These are phyloP conservation scores for Arthrobotrys sphaeroides DNA, from an alignment of 2,329 filamentous ascomycete species.

Conservation along the genomic window DNA sequence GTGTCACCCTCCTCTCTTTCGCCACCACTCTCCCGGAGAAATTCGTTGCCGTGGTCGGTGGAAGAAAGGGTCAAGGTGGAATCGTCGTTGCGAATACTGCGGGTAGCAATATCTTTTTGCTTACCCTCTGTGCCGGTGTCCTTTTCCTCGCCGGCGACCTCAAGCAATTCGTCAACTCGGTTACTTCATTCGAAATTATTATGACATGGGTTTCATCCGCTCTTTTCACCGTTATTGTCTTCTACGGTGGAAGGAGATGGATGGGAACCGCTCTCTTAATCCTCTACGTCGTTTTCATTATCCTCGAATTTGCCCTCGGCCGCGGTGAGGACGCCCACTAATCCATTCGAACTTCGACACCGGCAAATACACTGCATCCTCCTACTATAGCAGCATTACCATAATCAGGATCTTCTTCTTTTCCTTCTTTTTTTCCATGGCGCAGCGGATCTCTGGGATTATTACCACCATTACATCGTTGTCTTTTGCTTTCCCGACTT, in stretches of 20 bases:
- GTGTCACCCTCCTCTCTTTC: constrained; percentile 65
- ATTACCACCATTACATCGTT: constrained; percentile 3
- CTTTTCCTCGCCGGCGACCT: constrained; percentile 59
- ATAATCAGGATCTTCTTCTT: constrained; percentile 1
- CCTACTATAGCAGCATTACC: not conserved
- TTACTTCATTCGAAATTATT: constrained; percentile 59
- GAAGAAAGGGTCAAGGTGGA: constrained; percentile 63
- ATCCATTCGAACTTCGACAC: not conserved
- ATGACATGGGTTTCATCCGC: constrained; percentile 59
- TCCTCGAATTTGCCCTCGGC: constrained; percentile 40
- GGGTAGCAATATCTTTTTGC: constrained; percentile 68
- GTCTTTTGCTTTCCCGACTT: constrained; percentile 21
- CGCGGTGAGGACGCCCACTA: constrained; percentile 35
- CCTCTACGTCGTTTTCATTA: constrained; percentile 59
- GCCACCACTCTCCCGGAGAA: constrained; percentile 69
- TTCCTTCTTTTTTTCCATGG: constrained; percentile 21
- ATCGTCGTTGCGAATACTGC: constrained; percentile 67
- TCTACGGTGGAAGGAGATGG: constrained; percentile 59
- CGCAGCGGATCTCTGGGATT: constrained; percentile 52
- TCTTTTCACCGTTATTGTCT: constrained; percentile 59
- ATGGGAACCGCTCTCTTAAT: constrained; percentile 59
- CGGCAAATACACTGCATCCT: not conserved
- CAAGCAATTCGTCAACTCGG: constrained; percentile 55
- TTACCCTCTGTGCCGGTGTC: constrained; percentile 65
- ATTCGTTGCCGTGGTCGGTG: constrained; percentile 65